Evolutionary conservation across 2,329 filamentous ascomycete species (phyloP), one percentile per base, ranked within the genome.

Genomic region (Thermomyces lanuginosus): DNA sequence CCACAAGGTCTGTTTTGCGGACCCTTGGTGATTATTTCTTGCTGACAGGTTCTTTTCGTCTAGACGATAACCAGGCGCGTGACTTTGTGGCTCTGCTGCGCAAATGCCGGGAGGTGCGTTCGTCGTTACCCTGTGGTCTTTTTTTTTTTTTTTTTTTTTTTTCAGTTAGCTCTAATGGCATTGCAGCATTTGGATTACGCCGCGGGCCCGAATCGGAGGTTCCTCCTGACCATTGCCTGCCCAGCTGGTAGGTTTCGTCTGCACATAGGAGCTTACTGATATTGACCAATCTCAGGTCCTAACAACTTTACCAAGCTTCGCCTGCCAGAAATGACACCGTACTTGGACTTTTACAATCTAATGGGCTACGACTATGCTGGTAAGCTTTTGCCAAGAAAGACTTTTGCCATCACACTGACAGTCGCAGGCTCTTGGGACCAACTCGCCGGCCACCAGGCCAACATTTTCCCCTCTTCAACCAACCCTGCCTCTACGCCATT

Each of bases 391-490:
- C 6, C 16, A 8, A 2, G 8, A 16, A 7, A n/a, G 9, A 18
- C 6, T 8, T 12, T 13, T 21, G 4, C 5, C 14, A 16, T 22
- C 5, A 2, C 16, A 21, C 22, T 34, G 12, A 31, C 14, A 8
- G 3, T 4, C 11, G 14, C n/a, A 29, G 32, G 32, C 8, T 32
- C 32, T 12, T 35, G 32, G 83, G 78, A 83, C 43, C 40, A 54
- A 6, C 48, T 49, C 5, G 63, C 79, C 1, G 82, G 77, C 5
- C 84, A 93, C 55, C 78, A 91, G 49, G 70, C 83, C 8, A 92
- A 92, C 48, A 48, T 93, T 15, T 76, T 64, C 40, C 65, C 65
- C 1, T 76, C 67, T 11, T 35, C 36, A 2, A 44, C 56, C n/a
- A 69, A 72, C 43, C 69, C 78, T 0, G 36, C 51, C 1, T 62